A percentile compares a stretch with the other conserved stretches of the same genome.
Conservation (phyloP, 768 basidiomycete species). For the Xerocomellus dryophilus region DNA sequence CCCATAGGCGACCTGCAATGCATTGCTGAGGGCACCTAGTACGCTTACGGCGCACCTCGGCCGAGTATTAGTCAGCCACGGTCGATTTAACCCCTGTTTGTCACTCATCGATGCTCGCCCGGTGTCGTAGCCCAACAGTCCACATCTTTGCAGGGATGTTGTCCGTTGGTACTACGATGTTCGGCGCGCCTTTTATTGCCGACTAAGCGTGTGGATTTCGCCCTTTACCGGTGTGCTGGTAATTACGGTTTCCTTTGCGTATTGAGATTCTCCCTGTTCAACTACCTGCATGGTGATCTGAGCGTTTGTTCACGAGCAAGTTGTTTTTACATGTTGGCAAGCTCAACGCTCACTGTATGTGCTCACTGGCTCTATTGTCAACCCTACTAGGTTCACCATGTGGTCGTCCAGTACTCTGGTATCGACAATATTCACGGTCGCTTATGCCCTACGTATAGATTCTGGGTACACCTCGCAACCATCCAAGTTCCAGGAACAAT, state of each 20-base stretch:
- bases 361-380: background rate
- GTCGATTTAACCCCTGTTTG: constrained; percentile 1
- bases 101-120: background rate
- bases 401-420: too few relatives aligned
- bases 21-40: background rate
- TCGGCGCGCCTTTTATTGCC: background rate
- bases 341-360: background rate
- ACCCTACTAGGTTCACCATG: too few relatives aligned
- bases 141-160: constrained; percentile 12
- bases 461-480: too few relatives aligned
- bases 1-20: background rate
- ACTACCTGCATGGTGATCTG: background rate
- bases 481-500: too few relatives aligned
- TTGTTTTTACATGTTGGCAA: too few relatives aligned
- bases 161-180: constrained; percentile 12
- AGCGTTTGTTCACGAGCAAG: background rate
- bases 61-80: too few relatives aligned
- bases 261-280: background rate
- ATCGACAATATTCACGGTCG: too few relatives aligned
- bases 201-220: background rate
- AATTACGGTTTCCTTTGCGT: background rate
- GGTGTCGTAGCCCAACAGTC: constrained; percentile 19
- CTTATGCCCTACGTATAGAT: too few relatives aligned
- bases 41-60: too few relatives aligned
- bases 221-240: too few relatives aligned